Percentiles rank a stretch among this genome's conserved stretches.
Evolutionary conservation across 257 asterid genomes (phyloP).

Genomic region (Paulownia fortunei): DNA sequence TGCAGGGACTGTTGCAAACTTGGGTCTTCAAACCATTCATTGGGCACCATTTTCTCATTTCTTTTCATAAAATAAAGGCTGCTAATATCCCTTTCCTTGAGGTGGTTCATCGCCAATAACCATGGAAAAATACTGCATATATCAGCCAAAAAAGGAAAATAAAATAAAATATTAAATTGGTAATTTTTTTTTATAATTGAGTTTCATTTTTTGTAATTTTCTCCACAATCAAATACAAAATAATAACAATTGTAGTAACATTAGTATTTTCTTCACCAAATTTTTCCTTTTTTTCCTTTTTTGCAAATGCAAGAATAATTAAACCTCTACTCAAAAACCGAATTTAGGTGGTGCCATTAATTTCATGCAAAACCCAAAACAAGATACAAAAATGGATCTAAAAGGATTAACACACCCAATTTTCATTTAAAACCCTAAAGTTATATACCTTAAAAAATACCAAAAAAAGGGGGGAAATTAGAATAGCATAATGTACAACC

Average conservation of each 20-base stretch:
- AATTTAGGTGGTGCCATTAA: too few species aligned
- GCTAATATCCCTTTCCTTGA: constrained; percentile 11
- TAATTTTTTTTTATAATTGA: background rate
- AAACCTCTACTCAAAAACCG: too few species aligned
- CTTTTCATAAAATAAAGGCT: background rate
- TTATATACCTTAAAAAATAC: background rate
- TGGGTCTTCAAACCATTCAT: constrained; percentile 8
- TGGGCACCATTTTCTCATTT: constrained; percentile 10
- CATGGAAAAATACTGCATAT: constrained; percentile 21
- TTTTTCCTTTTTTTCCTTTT: too few species aligned
- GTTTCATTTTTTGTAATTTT: background rate
- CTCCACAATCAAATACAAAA: background rate
- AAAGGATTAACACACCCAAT: background rate
- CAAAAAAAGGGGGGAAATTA: background rate
- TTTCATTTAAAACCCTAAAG: background rate
- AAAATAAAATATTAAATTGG: background rate
- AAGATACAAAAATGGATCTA: too few species aligned
- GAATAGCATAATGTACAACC: background rate
- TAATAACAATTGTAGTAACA: too few species aligned
- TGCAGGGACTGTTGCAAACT: constrained; percentile 4
- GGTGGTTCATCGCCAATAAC: constrained; percentile 21
- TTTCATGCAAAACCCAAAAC: too few species aligned
- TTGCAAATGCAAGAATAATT: too few species aligned
- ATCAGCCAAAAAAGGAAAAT: background rate
- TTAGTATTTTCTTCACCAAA: too few species aligned